These are phyloP conservation scores for Hermanozyma aechmeae DNA, from an alignment of 805 yeast genomes.

Conservation along the genomic window DNA sequence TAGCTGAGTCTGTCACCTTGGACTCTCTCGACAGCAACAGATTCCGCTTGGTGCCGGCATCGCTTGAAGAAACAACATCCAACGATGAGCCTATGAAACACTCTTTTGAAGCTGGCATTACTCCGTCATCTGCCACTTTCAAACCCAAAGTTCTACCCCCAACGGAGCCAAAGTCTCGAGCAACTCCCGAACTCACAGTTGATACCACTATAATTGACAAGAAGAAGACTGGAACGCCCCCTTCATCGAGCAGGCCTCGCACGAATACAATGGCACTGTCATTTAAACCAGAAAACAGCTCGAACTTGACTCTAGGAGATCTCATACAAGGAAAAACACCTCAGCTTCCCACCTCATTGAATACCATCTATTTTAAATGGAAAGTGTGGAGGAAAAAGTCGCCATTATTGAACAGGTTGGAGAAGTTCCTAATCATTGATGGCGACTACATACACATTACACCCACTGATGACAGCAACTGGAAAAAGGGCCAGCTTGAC, in stretches of 20 bases:
- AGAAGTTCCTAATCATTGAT: constrained; percentile 77
- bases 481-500: constrained; percentile 13
- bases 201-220: no score
- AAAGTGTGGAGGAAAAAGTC: constrained; percentile 86
- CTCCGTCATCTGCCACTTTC: constrained; percentile 19
- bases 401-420: constrained; percentile 70
- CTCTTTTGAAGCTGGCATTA: constrained; percentile 16
- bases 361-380: constrained; percentile 70
- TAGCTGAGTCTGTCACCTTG: no score
- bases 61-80: no score
- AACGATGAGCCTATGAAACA: no score
- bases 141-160: no score
- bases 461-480: constrained; percentile 69
- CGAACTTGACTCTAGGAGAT: constrained; percentile 3
- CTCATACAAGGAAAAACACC: constrained; percentile 5
- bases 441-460: constrained; percentile 89
- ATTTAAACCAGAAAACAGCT: no score
- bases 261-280: no score
- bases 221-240: no score
- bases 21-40: constrained; percentile 7
- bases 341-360: constrained; percentile 23
- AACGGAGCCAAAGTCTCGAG: no score
- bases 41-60: constrained; percentile 15
- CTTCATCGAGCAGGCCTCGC: no score
- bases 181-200: no score